Evolutionary conservation across 1,139 yeast species (phyloP).

Genomic region (Pichia norvegensis): DNA sequence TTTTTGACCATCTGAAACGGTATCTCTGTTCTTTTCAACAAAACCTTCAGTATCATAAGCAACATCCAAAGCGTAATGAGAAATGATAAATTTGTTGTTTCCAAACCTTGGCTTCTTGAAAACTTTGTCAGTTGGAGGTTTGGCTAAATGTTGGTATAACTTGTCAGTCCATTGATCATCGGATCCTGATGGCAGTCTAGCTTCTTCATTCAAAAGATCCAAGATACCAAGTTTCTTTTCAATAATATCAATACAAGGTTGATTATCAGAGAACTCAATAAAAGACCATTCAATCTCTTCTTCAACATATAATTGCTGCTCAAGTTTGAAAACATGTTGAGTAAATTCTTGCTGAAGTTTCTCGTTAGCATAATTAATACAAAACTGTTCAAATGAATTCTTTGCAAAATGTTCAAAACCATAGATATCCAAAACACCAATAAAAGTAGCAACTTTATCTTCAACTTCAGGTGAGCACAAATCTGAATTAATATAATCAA

Average conservation of each 20-base stretch:
- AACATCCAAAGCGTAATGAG: constrained; percentile 93
- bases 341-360: constrained; percentile 95
- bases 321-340: constrained; percentile 94
- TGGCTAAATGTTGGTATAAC: constrained; percentile 77
- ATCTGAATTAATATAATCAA: constrained; percentile 70
- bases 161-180: constrained; percentile 92
- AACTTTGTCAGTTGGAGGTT: constrained; percentile 67
- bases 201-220: constrained; percentile 88
- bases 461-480: constrained; percentile 67
- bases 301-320: constrained; percentile 86
- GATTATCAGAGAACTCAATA: constrained; percentile 93
- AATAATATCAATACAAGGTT: constrained; percentile 90
- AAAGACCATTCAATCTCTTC: constrained; percentile 97
- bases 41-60: constrained; percentile 90
- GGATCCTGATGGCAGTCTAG: constrained; percentile 87
- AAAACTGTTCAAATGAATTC: constrained; percentile 94
- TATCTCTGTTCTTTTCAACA: constrained; percentile 93
- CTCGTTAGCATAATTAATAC: constrained; percentile 96
- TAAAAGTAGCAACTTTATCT: constrained; percentile 58
- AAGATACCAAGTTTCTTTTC: constrained; percentile 86
- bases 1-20: constrained; percentile 92
- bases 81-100: constrained; percentile 79
- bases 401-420: constrained; percentile 95
- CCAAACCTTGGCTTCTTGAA: constrained; percentile 95
- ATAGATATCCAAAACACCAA: constrained; percentile 95